phyloP scores from a whole-genome alignment of 1,284 basidiomycete genomes.

The Pseudozyma pruni region DNA sequence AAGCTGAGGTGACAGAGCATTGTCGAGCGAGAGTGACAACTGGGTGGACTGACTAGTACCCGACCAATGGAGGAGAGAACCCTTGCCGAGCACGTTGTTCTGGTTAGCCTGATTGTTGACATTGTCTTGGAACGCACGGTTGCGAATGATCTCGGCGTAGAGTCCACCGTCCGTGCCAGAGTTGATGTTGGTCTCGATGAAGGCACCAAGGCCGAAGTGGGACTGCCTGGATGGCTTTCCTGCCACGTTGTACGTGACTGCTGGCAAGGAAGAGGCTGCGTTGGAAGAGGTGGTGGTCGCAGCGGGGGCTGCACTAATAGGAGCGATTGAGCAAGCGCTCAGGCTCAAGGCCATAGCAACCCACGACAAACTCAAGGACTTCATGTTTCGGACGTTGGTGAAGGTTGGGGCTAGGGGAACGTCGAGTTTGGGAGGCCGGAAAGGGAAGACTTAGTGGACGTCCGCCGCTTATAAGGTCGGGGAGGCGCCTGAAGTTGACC shows the following conservation, averaged over 20 bases:
- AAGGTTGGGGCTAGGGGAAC: not conserved
- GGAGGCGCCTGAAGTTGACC: too few species aligned
- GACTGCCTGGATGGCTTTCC: conserved; percentile 26
- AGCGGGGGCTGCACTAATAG: conserved; percentile 2
- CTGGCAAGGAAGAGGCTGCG: conserved; percentile 11
- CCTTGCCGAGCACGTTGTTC: conserved; percentile 25
- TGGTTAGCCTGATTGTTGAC: conserved; percentile 7
- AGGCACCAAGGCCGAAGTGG: conserved; percentile 30
- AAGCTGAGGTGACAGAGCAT: conserved; percentile 26
- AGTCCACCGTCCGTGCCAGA: conserved; percentile 52
- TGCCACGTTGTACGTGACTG: conserved; percentile 22
- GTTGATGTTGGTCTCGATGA: conserved; percentile 56
- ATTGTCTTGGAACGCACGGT: conserved; percentile 48
- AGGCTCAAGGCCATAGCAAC: conserved; percentile 18
- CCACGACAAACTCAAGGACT: conserved; percentile 21
- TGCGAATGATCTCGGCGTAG: conserved; percentile 52
- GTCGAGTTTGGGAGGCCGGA: not conserved
- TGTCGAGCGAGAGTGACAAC: conserved; percentile 22
- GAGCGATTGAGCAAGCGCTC: conserved; percentile 8
- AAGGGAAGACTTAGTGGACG: not conserved
- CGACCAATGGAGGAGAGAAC: conserved; percentile 36
- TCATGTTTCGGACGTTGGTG: conserved; percentile 5
- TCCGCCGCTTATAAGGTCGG: too few species aligned
- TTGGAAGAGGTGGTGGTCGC: not conserved
- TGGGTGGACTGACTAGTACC: conserved; percentile 15